These are phyloP conservation scores for Chaetomium tenue DNA, from an alignment of 495 filamentous ascomycete species.

Conservation along the genomic window DNA sequence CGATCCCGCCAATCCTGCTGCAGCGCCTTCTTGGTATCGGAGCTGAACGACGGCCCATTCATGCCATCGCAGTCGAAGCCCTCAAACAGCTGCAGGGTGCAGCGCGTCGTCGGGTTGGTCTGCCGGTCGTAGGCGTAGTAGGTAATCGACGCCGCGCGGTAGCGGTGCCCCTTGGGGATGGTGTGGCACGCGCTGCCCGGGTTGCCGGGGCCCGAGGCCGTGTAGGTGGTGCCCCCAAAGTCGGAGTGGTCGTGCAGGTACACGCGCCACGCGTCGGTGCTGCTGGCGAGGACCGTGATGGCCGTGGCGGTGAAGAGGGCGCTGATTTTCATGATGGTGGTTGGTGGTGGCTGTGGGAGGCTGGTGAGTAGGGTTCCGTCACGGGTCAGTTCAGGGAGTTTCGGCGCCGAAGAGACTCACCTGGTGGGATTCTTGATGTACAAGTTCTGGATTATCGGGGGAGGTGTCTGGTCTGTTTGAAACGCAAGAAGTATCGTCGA, in stretches of 20 bases:
- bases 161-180: not conserved
- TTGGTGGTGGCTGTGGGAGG: not conserved
- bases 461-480: too few relatives aligned
- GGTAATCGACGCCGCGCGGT: not conserved
- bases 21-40: not conserved
- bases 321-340: not conserved
- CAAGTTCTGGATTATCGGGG: too few relatives aligned
- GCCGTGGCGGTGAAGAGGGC: not conserved
- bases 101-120: not conserved
- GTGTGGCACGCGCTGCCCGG: conserved; percentile 1
- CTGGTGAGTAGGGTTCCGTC: not conserved
- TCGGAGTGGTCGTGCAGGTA: not conserved
- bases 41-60: not conserved
- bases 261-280: not conserved
- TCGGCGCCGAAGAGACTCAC: not conserved
- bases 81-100: not conserved
- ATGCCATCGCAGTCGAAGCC: not conserved
- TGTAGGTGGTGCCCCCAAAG: not conserved
- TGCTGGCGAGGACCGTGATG: not conserved
- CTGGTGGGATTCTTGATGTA: not conserved
- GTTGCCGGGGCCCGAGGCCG: not conserved
- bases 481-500: too few relatives aligned
- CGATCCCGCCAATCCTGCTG: not conserved
- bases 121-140: not conserved
- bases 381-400: not conserved